These are phyloP conservation scores for Colletotrichum cuscutae DNA, from an alignment of 2,329 filamentous ascomycete genomes.

Conservation along the genomic window DNA sequence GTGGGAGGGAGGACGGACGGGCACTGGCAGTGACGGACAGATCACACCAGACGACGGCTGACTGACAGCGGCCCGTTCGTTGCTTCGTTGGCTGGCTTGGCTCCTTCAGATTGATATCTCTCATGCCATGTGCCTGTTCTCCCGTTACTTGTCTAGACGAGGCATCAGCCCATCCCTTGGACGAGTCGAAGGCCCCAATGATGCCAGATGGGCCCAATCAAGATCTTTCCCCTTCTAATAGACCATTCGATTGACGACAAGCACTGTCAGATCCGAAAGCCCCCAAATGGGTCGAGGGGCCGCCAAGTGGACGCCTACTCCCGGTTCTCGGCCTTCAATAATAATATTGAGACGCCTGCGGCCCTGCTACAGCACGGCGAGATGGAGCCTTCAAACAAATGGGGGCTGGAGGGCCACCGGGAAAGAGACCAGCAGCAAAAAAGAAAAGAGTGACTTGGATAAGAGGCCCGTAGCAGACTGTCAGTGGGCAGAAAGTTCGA, in stretches of 20 bases:
- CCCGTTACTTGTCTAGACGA: neutral
- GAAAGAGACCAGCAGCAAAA: conserved; percentile 4
- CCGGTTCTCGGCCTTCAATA: conserved; percentile 14
- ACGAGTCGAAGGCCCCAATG: neutral
- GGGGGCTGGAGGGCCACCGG: neutral
- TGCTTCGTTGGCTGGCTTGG: conserved; percentile 11
- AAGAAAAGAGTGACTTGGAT: neutral
- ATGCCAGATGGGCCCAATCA: conserved; percentile 11
- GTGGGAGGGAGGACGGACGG: neutral
- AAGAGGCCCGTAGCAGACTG: neutral
- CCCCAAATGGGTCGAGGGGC: neutral
- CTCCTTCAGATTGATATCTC: neutral
- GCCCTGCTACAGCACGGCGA: conserved; percentile 14
- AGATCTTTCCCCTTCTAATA: neutral
- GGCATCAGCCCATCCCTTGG: neutral
- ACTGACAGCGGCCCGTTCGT: conserved; percentile 23
- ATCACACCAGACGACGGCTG: conserved; percentile 26
- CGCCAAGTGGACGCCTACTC: conserved; percentile 1
- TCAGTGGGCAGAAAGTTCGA: neutral
- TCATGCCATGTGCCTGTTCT: neutral
- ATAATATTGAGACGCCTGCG: conserved; percentile 22
- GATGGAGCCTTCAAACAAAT: neutral
- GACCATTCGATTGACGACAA: conserved; percentile 1
- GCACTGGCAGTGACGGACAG: neutral
- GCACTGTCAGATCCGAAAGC: conserved; percentile 15